These are phyloP conservation scores for Colletotrichum sp. DNA, from an alignment of 2,329 filamentous ascomycete genomes.

Conservation along the genomic window DNA sequence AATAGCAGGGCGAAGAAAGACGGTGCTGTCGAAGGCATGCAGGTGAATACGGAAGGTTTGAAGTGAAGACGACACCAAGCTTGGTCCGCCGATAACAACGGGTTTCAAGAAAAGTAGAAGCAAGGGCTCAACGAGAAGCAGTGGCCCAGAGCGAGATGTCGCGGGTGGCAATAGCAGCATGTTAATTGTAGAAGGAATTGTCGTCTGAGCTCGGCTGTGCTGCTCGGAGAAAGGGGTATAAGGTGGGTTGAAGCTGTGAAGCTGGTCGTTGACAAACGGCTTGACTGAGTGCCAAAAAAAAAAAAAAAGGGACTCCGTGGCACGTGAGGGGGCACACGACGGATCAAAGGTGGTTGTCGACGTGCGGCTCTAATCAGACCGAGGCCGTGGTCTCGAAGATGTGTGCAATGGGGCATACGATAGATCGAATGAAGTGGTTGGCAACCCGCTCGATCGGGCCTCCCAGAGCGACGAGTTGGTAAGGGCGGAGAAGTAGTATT, in stretches of 20 bases:
- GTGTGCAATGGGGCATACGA: not conserved
- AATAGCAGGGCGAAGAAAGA: not conserved
- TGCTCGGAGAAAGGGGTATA: not conserved
- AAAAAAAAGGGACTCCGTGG: not conserved
- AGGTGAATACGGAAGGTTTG: no score
- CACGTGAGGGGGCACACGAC: not conserved
- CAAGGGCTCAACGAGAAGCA: no score
- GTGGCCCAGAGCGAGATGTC: not conserved
- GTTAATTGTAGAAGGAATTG: not conserved
- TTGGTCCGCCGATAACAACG: no score
- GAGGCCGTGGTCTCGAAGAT: not conserved
- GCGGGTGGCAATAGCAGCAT: not conserved
- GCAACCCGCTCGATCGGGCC: not conserved
- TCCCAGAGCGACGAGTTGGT: not conserved
- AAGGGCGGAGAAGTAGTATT: not conserved
- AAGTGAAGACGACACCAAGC: no score
- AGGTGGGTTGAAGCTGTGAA: not conserved
- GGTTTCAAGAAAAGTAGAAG: no score
- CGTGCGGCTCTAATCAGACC: not conserved
- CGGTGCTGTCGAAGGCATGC: not conserved
- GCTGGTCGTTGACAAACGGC: not conserved
- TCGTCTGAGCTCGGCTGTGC: not conserved
- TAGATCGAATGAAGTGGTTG: not conserved
- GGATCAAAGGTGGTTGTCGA: not conserved
- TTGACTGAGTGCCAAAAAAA: not conserved